These are phyloP conservation scores for Candida pseudofarinosa DNA, from an alignment of 805 yeast genomes.

Conservation along the genomic window DNA sequence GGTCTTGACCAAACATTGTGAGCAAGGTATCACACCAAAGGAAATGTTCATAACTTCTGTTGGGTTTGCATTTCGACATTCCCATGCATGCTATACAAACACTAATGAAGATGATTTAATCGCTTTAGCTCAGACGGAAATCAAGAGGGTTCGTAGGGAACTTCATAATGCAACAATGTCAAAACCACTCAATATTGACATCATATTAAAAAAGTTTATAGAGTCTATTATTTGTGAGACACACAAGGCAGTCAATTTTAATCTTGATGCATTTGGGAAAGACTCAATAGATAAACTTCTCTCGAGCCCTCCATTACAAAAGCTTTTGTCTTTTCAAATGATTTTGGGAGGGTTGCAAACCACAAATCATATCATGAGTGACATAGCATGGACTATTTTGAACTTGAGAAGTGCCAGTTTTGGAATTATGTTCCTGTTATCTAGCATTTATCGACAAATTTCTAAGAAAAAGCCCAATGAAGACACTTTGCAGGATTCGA, in stretches of 20 bases:
- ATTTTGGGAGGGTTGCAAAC: conserved; percentile 48
- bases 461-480: conserved; percentile 51
- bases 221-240: conserved; percentile 55
- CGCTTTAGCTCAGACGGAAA: conserved; percentile 48
- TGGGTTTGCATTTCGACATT: conserved; percentile 62
- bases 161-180: conserved; percentile 12
- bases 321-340: conserved; percentile 65
- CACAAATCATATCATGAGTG: conserved; percentile 32
- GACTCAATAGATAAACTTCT: conserved; percentile 75
- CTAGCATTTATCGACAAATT: conserved; percentile 62
- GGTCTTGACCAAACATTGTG: conserved; percentile 16
- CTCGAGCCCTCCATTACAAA: conserved; percentile 74
- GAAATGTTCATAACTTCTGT: conserved; percentile 45
- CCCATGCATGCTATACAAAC: conserved; percentile 66
- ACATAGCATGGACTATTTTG: conserved; percentile 59
- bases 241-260: conserved; percentile 71
- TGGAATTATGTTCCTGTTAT: conserved; percentile 59
- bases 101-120: conserved; percentile 68
- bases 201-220: conserved; percentile 22
- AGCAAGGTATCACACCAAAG: conserved; percentile 19
- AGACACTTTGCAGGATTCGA: conserved; percentile 51
- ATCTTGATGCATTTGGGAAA: conserved; percentile 56
- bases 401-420: conserved; percentile 70
- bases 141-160: conserved; percentile 19
- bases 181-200: conserved; percentile 10